A percentile compares a stretch with the other conserved stretches of the same genome.
Conservation (phyloP, 352 stramenopile genomes). For the Globisporangium emineosum region DNA sequence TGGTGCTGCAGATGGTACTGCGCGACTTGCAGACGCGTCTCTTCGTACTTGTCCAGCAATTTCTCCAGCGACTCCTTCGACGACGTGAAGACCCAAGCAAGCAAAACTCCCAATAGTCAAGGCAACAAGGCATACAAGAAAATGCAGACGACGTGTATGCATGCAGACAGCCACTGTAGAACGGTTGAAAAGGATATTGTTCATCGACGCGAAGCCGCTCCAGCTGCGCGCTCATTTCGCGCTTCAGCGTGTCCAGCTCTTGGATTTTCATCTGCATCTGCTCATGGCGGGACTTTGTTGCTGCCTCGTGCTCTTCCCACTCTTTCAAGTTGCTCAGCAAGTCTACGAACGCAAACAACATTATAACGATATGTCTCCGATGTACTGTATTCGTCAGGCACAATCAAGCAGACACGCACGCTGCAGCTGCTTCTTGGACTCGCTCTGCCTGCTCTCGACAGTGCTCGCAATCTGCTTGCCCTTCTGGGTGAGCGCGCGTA, state of each 20-base stretch:
- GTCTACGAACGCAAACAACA: conserved; percentile 26
- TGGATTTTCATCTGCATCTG: conserved; percentile 51
- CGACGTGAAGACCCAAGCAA: conserved; percentile 24
- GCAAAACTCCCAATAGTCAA: background rate
- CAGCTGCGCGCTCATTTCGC: conserved; percentile 61
- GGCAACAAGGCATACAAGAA: background rate
- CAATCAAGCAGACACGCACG: conserved; percentile 26
- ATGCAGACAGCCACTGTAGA: background rate
- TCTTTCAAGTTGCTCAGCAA: conserved; percentile 57
- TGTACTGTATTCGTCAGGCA: too few species aligned
- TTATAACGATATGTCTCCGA: too few species aligned
- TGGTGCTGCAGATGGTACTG: conserved; percentile 61
- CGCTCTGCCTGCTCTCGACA: conserved; percentile 38
- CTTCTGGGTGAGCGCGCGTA: conserved; percentile 55
- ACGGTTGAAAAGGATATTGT: conserved; percentile 49
- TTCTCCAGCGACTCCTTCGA: conserved; percentile 59
- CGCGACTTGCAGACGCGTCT: conserved; percentile 52
- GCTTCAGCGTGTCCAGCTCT: conserved; percentile 63
- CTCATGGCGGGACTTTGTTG: conserved; percentile 44
- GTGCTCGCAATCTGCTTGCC: conserved; percentile 55
- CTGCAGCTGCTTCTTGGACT: conserved; percentile 51
- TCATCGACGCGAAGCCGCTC: conserved; percentile 66
- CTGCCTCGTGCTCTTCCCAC: conserved; percentile 55
- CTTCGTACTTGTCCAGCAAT: conserved; percentile 68
- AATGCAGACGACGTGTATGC: conserved; percentile 4